phyloP scores from a whole-genome alignment of 345 rosid species.

The Citrus medica region DNA sequence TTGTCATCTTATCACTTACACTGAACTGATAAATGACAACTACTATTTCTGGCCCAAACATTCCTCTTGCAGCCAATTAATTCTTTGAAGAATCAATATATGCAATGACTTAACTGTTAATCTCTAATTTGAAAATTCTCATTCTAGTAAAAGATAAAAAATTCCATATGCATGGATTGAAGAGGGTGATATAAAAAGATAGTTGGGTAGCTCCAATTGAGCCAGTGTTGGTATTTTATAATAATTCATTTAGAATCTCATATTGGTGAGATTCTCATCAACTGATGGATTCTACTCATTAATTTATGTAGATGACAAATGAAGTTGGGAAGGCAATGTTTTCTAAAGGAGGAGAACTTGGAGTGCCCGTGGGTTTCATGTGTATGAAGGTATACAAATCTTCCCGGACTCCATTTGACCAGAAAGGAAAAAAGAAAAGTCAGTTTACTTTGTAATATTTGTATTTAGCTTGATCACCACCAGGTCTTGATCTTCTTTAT shows the following conservation, averaged over 20 bases:
- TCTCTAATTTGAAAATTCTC: not conserved
- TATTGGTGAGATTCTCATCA: not conserved
- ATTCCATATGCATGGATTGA: not conserved
- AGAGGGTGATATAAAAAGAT: too few species aligned
- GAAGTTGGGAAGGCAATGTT: conserved; percentile 83
- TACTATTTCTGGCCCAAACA: not conserved
- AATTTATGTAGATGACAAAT: conserved; percentile 70
- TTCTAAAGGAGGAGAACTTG: conserved; percentile 85
- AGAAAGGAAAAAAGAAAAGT: not conserved
- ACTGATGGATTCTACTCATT: not conserved
- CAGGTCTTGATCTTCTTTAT: not conserved
- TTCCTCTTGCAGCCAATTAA: not conserved
- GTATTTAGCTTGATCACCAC: not conserved
- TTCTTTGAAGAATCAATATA: not conserved
- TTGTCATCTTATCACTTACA: not conserved
- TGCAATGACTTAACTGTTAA: not conserved
- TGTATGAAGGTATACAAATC: conserved; percentile 71
- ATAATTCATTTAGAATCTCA: not conserved
- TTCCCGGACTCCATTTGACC: not conserved
- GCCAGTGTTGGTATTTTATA: not conserved
- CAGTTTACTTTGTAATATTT: not conserved
- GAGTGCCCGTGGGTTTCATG: conserved; percentile 91
- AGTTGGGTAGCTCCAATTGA: not conserved
- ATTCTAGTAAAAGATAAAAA: not conserved
- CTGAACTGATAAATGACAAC: not conserved